Percentiles rank a stretch among this genome's conserved stretches.
Conservation (phyloP, 2,329 filamentous ascomycete species). For the Fusarium floridanum region DNA sequence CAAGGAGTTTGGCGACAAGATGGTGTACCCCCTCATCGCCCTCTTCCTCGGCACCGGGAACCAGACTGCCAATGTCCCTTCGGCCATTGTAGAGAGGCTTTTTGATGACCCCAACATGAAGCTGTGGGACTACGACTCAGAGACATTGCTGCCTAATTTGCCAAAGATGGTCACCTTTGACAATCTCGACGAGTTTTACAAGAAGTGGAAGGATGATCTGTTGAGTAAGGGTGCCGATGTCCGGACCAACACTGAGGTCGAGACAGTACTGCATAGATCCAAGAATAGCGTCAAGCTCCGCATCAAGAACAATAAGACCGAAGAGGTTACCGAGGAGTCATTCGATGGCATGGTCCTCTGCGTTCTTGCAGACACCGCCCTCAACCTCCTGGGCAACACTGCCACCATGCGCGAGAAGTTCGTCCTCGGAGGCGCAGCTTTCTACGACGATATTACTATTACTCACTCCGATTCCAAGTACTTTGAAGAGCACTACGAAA, state of each 20-base stretch:
- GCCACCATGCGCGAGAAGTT: slow-evolving; percentile 72
- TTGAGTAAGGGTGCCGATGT: slow-evolving; percentile 67
- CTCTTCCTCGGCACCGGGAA: slow-evolving; percentile 82
- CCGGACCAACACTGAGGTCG: slow-evolving; percentile 68
- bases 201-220: slow-evolving; percentile 68
- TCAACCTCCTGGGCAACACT: slow-evolving; percentile 69
- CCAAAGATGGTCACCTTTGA: slow-evolving; percentile 77
- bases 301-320: slow-evolving; percentile 63
- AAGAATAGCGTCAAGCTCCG: slow-evolving; percentile 65
- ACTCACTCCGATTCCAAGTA: slow-evolving; percentile 76
- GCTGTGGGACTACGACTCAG: slow-evolving; percentile 69
- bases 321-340: slow-evolving; percentile 61
- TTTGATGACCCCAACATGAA: slow-evolving; percentile 71
- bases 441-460: slow-evolving; percentile 78
- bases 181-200: slow-evolving; percentile 71
- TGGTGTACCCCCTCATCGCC: slow-evolving; percentile 78
- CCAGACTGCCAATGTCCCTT: slow-evolving; percentile 78
- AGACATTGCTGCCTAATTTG: slow-evolving; percentile 68
- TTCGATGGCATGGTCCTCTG: slow-evolving; percentile 78
- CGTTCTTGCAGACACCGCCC: slow-evolving; percentile 73
- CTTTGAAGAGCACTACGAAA: slow-evolving; percentile 78
- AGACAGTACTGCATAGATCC: slow-evolving; percentile 63
- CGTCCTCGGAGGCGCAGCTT: slow-evolving; percentile 78
- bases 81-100: slow-evolving; percentile 73
- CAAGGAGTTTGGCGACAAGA: slow-evolving; percentile 77